Conservation (phyloP, 2,329 filamentous ascomycete genomes). For the Aspergillus piperis region DNA sequence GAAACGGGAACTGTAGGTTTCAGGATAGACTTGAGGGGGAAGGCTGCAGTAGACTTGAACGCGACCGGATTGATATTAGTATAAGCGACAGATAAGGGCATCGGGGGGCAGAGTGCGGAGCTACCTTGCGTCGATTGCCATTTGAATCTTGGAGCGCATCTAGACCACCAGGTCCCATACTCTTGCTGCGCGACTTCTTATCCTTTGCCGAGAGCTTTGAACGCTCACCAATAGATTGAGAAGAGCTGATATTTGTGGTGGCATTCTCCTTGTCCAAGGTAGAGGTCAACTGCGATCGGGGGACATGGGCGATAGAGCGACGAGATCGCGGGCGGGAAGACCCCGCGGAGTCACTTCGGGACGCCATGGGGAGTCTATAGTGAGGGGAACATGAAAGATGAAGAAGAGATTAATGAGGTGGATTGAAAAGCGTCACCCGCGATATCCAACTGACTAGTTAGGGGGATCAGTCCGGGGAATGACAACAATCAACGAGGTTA, state of each 20-base stretch:
- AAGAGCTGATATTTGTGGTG: conserved; percentile 64
- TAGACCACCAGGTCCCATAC: conserved; percentile 86
- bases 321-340: conserved; percentile 51
- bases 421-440: not conserved
- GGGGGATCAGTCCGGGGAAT: no score
- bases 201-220: conserved; percentile 44
- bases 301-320: conserved; percentile 70
- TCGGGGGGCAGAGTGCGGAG: conserved; percentile 23
- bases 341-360: conserved; percentile 37
- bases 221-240: conserved; percentile 28
- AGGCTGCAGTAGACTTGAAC: conserved; percentile 42
- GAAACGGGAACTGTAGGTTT: conserved; percentile 72
- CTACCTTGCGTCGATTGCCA: conserved; percentile 79
- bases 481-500: not conserved
- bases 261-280: conserved; percentile 75
- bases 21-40: conserved; percentile 69
- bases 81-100: conserved; percentile 1
- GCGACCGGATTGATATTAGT: conserved; percentile 10
- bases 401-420: not conserved
- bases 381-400: conserved; percentile 17
- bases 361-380: conserved; percentile 31
- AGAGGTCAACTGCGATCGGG: conserved; percentile 50
- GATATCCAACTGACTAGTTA: no score
- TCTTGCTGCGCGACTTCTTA: conserved; percentile 86
- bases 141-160: conserved; percentile 74